These are phyloP conservation scores for Pyrrhoderma noxium DNA, from an alignment of 1,284 basidiomycete species.

Conservation along the genomic window DNA sequence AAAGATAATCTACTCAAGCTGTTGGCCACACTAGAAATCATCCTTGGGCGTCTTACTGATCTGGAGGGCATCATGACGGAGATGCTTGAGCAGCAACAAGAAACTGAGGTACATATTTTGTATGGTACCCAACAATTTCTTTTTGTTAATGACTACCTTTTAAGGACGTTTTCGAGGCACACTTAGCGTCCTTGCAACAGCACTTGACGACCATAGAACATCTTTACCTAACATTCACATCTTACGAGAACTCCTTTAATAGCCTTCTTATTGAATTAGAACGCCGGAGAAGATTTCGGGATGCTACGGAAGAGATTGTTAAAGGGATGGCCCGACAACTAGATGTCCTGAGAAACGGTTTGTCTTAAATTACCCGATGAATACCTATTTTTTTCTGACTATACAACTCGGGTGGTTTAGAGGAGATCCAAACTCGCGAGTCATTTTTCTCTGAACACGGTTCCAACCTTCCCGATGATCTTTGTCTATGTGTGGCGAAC, in stretches of 20 bases:
- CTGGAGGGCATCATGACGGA: conserved; percentile 70
- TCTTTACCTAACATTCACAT: conserved; percentile 54
- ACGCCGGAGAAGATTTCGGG: conserved; percentile 57
- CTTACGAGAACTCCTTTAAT: conserved; percentile 63
- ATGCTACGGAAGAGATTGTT: conserved; percentile 56
- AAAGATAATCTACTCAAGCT: conserved; percentile 39
- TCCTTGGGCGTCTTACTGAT: conserved; percentile 61
- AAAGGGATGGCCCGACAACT: conserved; percentile 56
- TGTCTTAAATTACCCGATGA: conserved; percentile 19
- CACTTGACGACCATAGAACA: conserved; percentile 55
- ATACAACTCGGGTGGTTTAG: conserved; percentile 30
- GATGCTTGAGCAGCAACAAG: conserved; percentile 61
- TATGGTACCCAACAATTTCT: not conserved
- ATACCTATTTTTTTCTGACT: conserved; percentile 2
- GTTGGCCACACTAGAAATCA: conserved; percentile 39
- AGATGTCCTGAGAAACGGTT: conserved; percentile 57
- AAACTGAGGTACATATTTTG: conserved; percentile 45
- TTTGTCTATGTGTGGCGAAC: conserved; percentile 68
- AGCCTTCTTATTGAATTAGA: conserved; percentile 66
- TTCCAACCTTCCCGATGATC: conserved; percentile 62
- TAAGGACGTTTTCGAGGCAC: conserved; percentile 46
- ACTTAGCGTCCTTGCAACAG: conserved; percentile 47
- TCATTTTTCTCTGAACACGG: conserved; percentile 69
- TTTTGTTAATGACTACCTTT: not conserved
- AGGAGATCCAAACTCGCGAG: conserved; percentile 55